phyloP scores from a whole-genome alignment of 345 rosid species.

The Arabis alpina region DNA sequence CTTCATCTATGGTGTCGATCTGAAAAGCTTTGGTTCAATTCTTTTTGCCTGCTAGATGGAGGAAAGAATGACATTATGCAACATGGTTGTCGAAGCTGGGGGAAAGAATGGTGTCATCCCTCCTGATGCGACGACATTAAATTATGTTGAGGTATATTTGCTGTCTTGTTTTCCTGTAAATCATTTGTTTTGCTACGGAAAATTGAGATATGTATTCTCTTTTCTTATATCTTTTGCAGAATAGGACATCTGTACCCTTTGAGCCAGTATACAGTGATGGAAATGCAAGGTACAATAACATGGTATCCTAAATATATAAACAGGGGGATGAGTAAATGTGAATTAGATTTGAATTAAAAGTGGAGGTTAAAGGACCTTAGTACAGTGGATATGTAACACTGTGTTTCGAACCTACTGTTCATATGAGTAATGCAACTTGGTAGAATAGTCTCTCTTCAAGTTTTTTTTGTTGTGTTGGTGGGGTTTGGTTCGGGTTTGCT shows the following conservation, averaged over 20 bases:
- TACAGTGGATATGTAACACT: constrained; percentile 1
- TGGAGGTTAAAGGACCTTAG: background rate
- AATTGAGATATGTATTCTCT: background rate
- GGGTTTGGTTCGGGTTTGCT: background rate
- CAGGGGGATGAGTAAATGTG: background rate
- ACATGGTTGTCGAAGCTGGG: constrained; percentile 98
- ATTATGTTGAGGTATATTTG: constrained; percentile 82
- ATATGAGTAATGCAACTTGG: constrained; percentile 4
- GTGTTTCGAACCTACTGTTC: background rate
- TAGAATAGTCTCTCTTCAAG: constrained; percentile 1
- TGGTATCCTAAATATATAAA: constrained; percentile 10
- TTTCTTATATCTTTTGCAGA: constrained; percentile 52
- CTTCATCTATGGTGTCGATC: background rate
- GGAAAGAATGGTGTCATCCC: constrained; percentile 97
- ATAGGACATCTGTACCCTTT: constrained; percentile 77
- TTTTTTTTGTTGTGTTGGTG: background rate
- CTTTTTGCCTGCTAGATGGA: constrained; percentile 73
- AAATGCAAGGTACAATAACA: constrained; percentile 65
- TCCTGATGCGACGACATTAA: constrained; percentile 85
- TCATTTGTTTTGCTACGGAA: background rate
- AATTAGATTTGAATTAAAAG: background rate
- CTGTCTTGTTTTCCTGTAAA: constrained; percentile 1
- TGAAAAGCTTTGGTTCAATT: constrained; percentile 1
- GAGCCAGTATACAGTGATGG: constrained; percentile 93
- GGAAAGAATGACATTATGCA: constrained; percentile 97